Evolutionary conservation across 2,329 filamentous ascomycete genomes (phyloP), one percentile per base, ranked within the genome.

Genomic region (Ambrosiella beaveri): DNA sequence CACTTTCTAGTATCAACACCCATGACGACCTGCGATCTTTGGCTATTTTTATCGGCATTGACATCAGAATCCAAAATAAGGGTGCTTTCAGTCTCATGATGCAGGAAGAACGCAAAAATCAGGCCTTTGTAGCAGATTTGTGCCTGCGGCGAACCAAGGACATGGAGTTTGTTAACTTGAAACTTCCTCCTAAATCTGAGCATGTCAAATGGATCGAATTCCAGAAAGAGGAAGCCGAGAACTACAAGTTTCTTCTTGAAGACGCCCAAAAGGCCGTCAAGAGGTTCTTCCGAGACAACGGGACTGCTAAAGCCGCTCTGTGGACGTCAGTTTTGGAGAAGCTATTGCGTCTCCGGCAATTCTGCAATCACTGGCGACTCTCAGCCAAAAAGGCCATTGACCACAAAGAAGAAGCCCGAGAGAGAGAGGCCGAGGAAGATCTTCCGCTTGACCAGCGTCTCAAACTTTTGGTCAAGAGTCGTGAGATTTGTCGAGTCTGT

Each of bases 331-430:
- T 95, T 0, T 76, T 95, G 9, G 88, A 95, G 68, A 79, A 89
- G 13, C 75, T 95, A 3, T 78, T 95, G 5, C 82, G 90, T 11
- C 79, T 95, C 63, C 80, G 90, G 15, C 89, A 95, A 70, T 79
- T 86, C 11, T 95, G 89, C 70, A 89, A 91, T 63, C 89, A 95
- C 67, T 94, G 88, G 87, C 83, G 84, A 7, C 76, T 96, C 11
- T 60, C 9, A 88, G 86, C 65, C 84, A 82, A 54, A 76, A 85
- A 57, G 38, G 82, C 86, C 11, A 76, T 94, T n/a, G 77, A 79
- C 4, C 7, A 54, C 1, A 50, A 49, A 7, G 55, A 57, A n/a
- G 54, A 56, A 9, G 57, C 39, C 8, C 9, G 19, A 37, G 49
- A 58, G 8, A 44, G 40, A 15, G 39, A 15, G 11, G 38, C 58